Evolutionary conservation across 1,284 basidiomycete genomes (phyloP).

Genomic region (Ganoderma sinense): DNA sequence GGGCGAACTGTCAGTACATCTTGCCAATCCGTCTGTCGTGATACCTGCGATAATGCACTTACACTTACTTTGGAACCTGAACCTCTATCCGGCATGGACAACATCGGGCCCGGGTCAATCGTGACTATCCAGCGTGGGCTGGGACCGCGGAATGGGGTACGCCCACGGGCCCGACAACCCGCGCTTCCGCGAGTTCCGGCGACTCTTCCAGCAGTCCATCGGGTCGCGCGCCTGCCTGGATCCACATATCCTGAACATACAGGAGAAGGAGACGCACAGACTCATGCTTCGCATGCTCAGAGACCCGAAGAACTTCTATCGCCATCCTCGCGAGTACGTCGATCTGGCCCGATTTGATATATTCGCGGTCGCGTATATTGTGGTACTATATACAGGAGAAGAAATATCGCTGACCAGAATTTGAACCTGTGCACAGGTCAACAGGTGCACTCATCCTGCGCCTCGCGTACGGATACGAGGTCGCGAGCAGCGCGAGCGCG

Average conservation of each 20-base stretch:
- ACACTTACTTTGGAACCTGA: neutral
- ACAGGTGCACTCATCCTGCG: constrained; percentile 47
- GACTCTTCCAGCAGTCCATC: constrained; percentile 48
- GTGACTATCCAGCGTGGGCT: constrained; percentile 43
- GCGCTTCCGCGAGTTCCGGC: constrained; percentile 49
- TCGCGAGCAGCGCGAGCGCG: constrained; percentile 22
- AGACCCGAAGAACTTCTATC: constrained; percentile 37
- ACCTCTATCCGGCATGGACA: too few relatives aligned
- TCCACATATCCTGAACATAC: constrained; percentile 34
- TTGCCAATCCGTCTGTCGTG: neutral
- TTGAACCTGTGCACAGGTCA: constrained; percentile 34
- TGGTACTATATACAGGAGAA: neutral
- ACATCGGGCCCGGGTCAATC: too few relatives aligned
- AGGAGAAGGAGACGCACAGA: constrained; percentile 40
- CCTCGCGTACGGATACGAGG: constrained; percentile 49
- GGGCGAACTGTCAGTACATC: constrained; percentile 50
- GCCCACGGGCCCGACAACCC: constrained; percentile 43
- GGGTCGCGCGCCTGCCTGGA: constrained; percentile 44
- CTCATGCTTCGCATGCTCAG: constrained; percentile 44
- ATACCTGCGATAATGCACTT: neutral
- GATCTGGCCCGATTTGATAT: too few relatives aligned
- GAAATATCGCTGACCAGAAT: neutral
- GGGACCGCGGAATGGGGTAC: constrained; percentile 51
- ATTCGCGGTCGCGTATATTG: too few relatives aligned
- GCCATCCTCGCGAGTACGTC: constrained; percentile 26